Evolutionary conservation across 2,329 filamentous ascomycete species (phyloP), one percentile per base, ranked within the genome.

Genomic region (Alternaria metachromatica): DNA sequence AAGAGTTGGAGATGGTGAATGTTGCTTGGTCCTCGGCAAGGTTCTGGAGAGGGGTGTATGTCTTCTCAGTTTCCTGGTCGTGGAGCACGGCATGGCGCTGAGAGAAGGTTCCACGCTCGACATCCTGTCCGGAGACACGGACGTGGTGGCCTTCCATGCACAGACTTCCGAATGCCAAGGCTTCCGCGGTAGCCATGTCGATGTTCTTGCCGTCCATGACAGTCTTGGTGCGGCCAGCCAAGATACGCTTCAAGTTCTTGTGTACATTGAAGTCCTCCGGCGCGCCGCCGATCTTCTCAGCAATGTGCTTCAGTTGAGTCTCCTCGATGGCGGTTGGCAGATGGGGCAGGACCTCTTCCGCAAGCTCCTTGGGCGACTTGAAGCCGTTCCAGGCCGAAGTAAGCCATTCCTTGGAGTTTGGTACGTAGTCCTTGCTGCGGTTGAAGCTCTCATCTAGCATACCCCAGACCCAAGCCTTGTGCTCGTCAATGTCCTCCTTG

Each of bases 361-460:
- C 94, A 67, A 99, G 87, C 83, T 99, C 96, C 86, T 97, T 98
- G 76, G 96, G 96, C 30, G 94, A 97, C 86, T 98, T 98, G 89
- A 99, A 98, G 67, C 95, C 95, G 84, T 99, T 97, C 96, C 96
- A 99, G 60, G 96, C 95, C 55, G 94, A 97, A 9, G 96, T 98
- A 72, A 97, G 90, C 96, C 96, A 99, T 83, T 99, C 96, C 84
- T 97, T 97, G 70, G 94, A 92, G 44, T 92, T 96, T 49, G 96
- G 93, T 81, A 95, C 92, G 83, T 99, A 99, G 76, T 99, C 95
- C 84, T 96, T 98, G 83, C 94, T 97, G 83, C 95, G 94, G 76
- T 93, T 87, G 82, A 98, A 99, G 84, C 94, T 97, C 82, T 98
- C 95, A 78, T 97, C 95, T 62, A 99, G 87, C 94, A 98, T 98